Evolutionary conservation across 768 basidiomycete genomes (phyloP), one percentile per base, ranked within the genome.

Genomic region (Strobilomyces dryophilus): DNA sequence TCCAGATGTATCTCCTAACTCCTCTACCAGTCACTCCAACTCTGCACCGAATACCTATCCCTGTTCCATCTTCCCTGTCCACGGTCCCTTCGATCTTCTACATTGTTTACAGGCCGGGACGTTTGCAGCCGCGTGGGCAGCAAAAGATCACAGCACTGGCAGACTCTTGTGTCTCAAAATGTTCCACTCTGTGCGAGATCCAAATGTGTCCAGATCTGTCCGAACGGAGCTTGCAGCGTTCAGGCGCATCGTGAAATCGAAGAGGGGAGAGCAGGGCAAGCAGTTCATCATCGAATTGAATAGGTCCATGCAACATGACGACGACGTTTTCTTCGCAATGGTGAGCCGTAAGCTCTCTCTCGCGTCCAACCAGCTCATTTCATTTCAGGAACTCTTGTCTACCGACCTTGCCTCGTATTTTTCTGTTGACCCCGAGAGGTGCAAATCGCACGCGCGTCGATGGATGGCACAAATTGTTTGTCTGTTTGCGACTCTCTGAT

Each of bases 381-480:
- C 1, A n/a, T 18, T 35, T 37, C 24, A 77, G 76, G 73, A 73
- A 47, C 62, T 77, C 41, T 73, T 77, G 76, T 47, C 64, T 4
- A 63, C 62, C 20, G 74, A 77, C 35, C 58, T 78, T 18, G 47
- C 57, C 27, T 57, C 63, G n/a, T 65, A 73, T 20, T 41, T 77
- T 31, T 31, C 8, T 6, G 32, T 31, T n/a, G 47, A 67, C 8
- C 56, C 66, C 6, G 61, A 57, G n/a, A 49, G 60, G 17, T 64
- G 63, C 35, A 57, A 45, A 36, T n/a, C 49, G 27, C 62, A 73
- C 52, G 70, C 69, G 18, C 67, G 64, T 41, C 64, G 58, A 34
- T 78, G 76, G 76, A 66, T 65, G 40, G 73, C 70, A 49, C 76
- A 77, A 54, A 66, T 74, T 3, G 76, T 76, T 39, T 36, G 61